These are phyloP conservation scores for Xanthoconium separans DNA, from an alignment of 1,284 basidiomycete species.

Conservation along the genomic window DNA sequence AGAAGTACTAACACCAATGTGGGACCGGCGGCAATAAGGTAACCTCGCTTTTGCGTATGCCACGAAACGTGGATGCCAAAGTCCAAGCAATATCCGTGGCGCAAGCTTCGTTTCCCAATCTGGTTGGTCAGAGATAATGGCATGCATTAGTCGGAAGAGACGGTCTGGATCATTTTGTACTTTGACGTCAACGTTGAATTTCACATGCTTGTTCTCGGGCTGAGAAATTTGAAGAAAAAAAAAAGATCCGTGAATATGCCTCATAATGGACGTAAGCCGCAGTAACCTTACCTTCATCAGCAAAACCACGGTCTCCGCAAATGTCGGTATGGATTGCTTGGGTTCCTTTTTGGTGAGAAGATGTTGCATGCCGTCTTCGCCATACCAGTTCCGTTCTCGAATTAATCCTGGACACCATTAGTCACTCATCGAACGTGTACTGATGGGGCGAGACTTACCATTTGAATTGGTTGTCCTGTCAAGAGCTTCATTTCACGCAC, in stretches of 20 bases:
- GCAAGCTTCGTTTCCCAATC: conserved; percentile 82
- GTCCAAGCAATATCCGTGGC: conserved; percentile 86
- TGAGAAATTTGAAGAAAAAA: conserved; percentile 27
- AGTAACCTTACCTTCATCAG: conserved; percentile 66
- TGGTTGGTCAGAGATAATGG: conserved; percentile 66
- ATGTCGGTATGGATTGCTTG: conserved; percentile 84
- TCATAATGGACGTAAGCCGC: conserved; percentile 3
- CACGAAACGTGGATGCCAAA: conserved; percentile 94
- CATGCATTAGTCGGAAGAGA: conserved; percentile 85
- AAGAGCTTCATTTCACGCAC: conserved; percentile 45
- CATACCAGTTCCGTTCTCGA: conserved; percentile 69
- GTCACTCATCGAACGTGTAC: conserved; percentile 23
- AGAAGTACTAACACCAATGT: conserved; percentile 74
- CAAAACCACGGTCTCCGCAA: conserved; percentile 77
- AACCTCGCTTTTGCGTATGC: conserved; percentile 72
- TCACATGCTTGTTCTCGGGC: conserved; percentile 84
- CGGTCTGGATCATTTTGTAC: conserved; percentile 87
- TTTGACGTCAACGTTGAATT: conserved; percentile 94
- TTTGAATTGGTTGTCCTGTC: conserved; percentile 67
- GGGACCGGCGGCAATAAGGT: conserved; percentile 82
- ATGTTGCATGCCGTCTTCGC: conserved; percentile 76
- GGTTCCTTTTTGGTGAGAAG: conserved; percentile 83
- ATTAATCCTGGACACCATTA: conserved; percentile 54
- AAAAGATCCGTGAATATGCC: conserved; percentile 1
- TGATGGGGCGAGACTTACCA: conserved; percentile 40